Conservation (phyloP, 1,139 yeast species). For the Taphrina betulina region DNA sequence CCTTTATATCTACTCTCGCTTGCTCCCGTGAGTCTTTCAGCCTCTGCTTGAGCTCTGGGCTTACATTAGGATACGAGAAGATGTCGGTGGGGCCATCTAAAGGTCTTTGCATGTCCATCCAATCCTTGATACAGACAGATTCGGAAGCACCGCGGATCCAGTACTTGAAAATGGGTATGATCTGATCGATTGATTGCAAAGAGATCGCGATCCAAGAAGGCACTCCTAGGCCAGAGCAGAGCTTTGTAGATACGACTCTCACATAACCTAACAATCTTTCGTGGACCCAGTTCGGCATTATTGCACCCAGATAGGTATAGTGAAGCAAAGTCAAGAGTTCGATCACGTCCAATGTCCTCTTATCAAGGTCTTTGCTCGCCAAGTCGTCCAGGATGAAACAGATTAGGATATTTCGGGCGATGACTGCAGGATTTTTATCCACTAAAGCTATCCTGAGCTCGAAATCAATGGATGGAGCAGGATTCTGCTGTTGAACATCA, state of each 20-base stretch:
- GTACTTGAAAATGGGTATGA: conserved; percentile 26
- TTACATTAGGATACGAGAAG: not conserved
- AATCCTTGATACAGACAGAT: conserved; percentile 12
- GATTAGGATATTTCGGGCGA: conserved; percentile 20
- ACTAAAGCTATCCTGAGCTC: conserved; percentile 17
- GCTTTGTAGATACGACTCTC: conserved; percentile 17
- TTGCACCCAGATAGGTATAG: conserved; percentile 28
- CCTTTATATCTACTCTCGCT: conserved; percentile 23
- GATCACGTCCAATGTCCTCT: not conserved
- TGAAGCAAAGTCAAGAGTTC: conserved; percentile 25
- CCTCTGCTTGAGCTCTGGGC: conserved; percentile 22
- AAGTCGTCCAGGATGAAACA: conserved; percentile 26
- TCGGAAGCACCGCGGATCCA: conserved; percentile 27
- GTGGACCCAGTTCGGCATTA: conserved; percentile 30
- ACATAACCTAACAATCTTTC: conserved; percentile 21
- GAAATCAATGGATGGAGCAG: conserved; percentile 4
- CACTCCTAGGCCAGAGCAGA: conserved; percentile 28
- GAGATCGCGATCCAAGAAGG: conserved; percentile 23
- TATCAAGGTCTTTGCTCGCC: conserved; percentile 6
- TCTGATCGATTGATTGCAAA: conserved; percentile 22
- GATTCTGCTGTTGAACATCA: conserved; percentile 22
- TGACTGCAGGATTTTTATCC: conserved; percentile 25
- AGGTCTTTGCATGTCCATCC: conserved; percentile 30
- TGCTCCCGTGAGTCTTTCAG: conserved; percentile 17
- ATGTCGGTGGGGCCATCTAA: conserved; percentile 20